Evolutionary conservation across 1,284 basidiomycete genomes (phyloP), one percentile per base, ranked within the genome.

Genomic region (Sanghuangporus sanghuang): DNA sequence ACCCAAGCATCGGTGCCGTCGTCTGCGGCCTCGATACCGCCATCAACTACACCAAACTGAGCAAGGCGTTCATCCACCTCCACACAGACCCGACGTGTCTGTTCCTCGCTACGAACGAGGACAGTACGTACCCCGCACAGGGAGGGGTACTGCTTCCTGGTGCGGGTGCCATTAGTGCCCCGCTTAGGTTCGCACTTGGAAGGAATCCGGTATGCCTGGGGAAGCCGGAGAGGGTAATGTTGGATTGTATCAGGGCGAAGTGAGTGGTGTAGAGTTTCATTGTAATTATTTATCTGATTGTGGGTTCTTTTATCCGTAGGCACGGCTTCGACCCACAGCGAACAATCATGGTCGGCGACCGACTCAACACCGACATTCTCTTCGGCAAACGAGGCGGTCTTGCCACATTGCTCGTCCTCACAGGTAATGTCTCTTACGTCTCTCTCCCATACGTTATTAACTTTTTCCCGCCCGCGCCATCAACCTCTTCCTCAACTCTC

Each of bases 231-330:
- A 85, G 83, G 71, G 90, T 89, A 36, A 96, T 99, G 92, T 79
- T 99, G 68, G 95, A 98, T 73, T 95, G 93, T 72, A 96, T 99
- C 74, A 87, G 90, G 68, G 92, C 94, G n/a, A 95, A 95, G 94
- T 95, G 68, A 70, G 85, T 78, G n/a, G 5, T 32, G 27, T 32
- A 32, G 27, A 32, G 27, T 4, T 32, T 32, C 27, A 3, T 32
- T 57, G 21, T 7, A 50, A 18, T 62, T 56, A 27, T 48, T 39
- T 32, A 32, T 32, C 27, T 32, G 27, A 32, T 32, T 32, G 27
- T 32, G 27, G 27, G 5, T 32, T 32, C 27, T 32, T 32, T 32
- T 3, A 32, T 32, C 27, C 27, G 27, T 69, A 95, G 93, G 75
- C 87, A 96, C 69, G 73, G 91, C 54, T 95, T 93, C 72, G 91